Evolutionary conservation across 139 green algal genomes (phyloP), one percentile per base, ranked within the genome.

Genomic region (Gonium pectorale): DNA sequence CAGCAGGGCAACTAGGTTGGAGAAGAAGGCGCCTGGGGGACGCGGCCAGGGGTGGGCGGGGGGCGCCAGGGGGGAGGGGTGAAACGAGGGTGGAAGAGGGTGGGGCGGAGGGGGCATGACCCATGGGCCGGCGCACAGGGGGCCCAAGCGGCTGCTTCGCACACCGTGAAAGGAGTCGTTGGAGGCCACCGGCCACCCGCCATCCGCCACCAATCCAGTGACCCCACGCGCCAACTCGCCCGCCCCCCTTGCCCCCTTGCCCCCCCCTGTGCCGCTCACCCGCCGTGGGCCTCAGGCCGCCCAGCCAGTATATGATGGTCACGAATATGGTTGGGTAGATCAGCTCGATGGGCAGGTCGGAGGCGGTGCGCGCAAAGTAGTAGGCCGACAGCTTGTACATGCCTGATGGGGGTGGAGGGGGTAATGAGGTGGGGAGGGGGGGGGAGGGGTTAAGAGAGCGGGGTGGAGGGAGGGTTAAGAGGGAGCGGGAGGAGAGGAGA

Each of bases 291-390:
- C 86, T 26, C 49, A 95, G 87, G 0, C 88, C 88, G 5, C 87
- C 89, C 80, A 92, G 86, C 80, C 84, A 93, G 83, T 95, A 95
- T 27, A 93, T 86, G 67, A 95, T 86, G 73, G 94, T 79, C 26
- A 93, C 66, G 62, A 89, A 89, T 26, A 89, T 13, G 19, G 51
- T 83, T 29, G 89, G 86, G n/a, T 91, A 83, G 37, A 91, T 8
- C 22, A 92, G 75, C 83, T 97, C 94, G 63, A 97, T 93, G 29
- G 96, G 96, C 56, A 98, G 74, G 67, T 98, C 94, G 7, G 87
- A 90, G 5, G 72, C 40, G 4, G 87, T 92, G n/a, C 92, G 89
- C 2, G 96, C 91, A 41, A 94, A 41, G 92, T 97, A 98, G 91
- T 96, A 98, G 17, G 95, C 93, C 19, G 89, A 94, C 49, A 98